Evolutionary conservation across 257 asterid genomes (phyloP).

Genomic region (Fraxinus anomala): DNA sequence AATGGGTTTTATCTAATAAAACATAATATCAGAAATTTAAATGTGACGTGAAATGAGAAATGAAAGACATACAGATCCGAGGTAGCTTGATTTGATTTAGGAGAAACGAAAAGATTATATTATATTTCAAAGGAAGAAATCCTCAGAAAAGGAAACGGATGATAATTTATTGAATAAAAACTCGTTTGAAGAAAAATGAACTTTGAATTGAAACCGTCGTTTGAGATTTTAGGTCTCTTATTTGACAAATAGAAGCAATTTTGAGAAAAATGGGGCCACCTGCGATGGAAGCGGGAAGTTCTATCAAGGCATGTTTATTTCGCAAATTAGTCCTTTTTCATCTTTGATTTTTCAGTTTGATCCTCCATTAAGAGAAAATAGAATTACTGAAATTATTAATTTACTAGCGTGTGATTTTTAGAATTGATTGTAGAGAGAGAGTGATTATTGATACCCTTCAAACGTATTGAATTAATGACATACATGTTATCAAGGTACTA

Average conservation of each 20-base stretch:
- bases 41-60: slow-evolving; percentile 1
- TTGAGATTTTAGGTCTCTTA: slow-evolving; percentile 13
- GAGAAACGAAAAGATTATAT: background rate
- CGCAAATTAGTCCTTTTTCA: slow-evolving; percentile 30
- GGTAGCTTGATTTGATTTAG: slow-evolving; percentile 14
- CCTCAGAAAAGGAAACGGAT: background rate
- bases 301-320: slow-evolving; percentile 9
- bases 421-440: too few relatives aligned
- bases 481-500: too few relatives aligned
- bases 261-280: slow-evolving; percentile 20
- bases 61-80: slow-evolving; percentile 25
- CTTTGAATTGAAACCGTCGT: slow-evolving; percentile 45
- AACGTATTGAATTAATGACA: too few relatives aligned
- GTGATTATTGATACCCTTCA: too few relatives aligned
- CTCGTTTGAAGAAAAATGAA: slow-evolving; percentile 11
- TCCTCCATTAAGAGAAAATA: background rate
- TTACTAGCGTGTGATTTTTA: too few relatives aligned
- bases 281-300: slow-evolving; percentile 56
- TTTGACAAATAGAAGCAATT: background rate
- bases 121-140: slow-evolving; percentile 18
- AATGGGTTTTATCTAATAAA: background rate
- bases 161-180: slow-evolving; percentile 17
- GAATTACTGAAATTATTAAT: background rate
- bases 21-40: background rate
- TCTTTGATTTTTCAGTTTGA: background rate